These are phyloP conservation scores for Claviceps monticola DNA, from an alignment of 2,329 filamentous ascomycete species.

Conservation along the genomic window DNA sequence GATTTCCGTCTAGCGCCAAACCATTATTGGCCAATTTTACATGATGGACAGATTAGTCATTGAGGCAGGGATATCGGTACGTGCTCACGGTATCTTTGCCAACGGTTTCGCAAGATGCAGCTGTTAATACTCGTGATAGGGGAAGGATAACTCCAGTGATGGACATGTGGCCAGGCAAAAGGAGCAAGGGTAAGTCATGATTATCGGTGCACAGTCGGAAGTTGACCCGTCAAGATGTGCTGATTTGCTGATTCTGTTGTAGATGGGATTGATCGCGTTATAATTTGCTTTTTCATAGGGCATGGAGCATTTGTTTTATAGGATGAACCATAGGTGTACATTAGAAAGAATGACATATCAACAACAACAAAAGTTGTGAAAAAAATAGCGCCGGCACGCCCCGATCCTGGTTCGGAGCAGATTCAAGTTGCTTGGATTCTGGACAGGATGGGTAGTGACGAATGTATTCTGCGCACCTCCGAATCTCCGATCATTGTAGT, in stretches of 20 bases:
- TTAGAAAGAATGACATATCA: not conserved
- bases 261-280: slow-evolving; percentile 6
- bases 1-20: slow-evolving; percentile 58
- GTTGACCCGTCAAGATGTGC: not conserved
- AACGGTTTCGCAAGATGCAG: not conserved
- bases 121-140: slow-evolving; percentile 25
- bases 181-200: slow-evolving; percentile 53
- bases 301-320: slow-evolving; percentile 6
- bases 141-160: slow-evolving; percentile 54
- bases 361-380: not conserved
- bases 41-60: slow-evolving; percentile 85
- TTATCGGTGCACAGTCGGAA: not conserved
- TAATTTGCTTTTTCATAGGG: not conserved
- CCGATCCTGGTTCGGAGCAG: not conserved
- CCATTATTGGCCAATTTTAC: slow-evolving; percentile 87
- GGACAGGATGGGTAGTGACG: not conserved
- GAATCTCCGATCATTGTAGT: no score
- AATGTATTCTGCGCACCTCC: not conserved
- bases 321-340: slow-evolving; percentile 1
- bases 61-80: slow-evolving; percentile 68
- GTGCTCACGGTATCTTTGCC: not conserved
- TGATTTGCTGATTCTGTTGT: not conserved
- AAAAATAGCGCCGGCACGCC: not conserved
- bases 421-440: not conserved
- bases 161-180: slow-evolving; percentile 62